Percentiles rank a stretch among this genome's conserved stretches.
Conservation (phyloP, 306 rosid genomes). For the barrel medic (Medicago truncatula) region MtrunA17r5.0-ANR NC_053045.1:42389501-42390000, state of each 20-base stretch:
- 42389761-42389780: background rate
- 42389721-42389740: background rate
- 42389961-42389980: background rate
- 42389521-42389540: background rate
- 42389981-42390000: slow-evolving; percentile 87
- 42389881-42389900: background rate
- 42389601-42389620: background rate
- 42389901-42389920: background rate
- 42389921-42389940: background rate
- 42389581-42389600: background rate
- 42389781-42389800: slow-evolving; percentile 16
- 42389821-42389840: background rate
- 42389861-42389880: background rate
- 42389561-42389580: background rate
- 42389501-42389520: background rate
- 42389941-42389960: background rate
- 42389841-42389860: background rate
- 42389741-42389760: background rate
- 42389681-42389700: background rate
- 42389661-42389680: background rate
- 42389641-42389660: background rate
- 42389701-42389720: background rate
- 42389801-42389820: slow-evolving; percentile 16
- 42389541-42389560: background rate
- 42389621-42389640: background rate